Evolutionary conservation across 1,139 yeast genomes (phyloP), one percentile per base, ranked within the genome.

Genomic region (Suhomyces maxii): DNA sequence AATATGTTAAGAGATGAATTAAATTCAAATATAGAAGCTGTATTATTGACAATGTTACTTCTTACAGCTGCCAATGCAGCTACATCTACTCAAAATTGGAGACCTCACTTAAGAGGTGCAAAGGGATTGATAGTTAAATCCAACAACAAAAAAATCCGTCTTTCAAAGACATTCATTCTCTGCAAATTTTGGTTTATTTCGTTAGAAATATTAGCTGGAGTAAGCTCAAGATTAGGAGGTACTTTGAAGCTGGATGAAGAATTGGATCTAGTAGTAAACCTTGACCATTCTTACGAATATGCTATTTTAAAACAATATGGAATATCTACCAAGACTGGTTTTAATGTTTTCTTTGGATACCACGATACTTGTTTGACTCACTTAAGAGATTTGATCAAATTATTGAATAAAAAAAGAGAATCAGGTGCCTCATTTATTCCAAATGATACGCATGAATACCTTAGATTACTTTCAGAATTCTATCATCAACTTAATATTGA

Each of bases 71-170:
- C 60, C 11, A 59, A 55, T 41, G 61, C 63, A 0, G 51, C 58
- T 8, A 53, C 54, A 12, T 45, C 54, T 3, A 52, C 53, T 12
- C 63, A 54, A 40, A 48, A 55, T 32, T 59, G 61, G 63, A 41
- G 61, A n/a, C 59, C 60, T 2, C 63, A 59, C 45, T 47, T 59
- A 26, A 46, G 53, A 34, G 63, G 63, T 3, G 63, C 61, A 7
- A 56, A 55, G 31, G 58, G 57, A 12, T 51, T 59, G 32, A 49
- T 58, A 9, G 45, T 58, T 23, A 57, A 55, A 39, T 47, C 56
- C 23, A 43, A 50, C 18, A 40, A 41, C 33, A 46, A 41, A 13
- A 45, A 41, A 18, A 36, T 40, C 18, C 46, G 53, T 7, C 41
- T 42, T 11, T 48, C 56, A 3, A 51, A 50, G 18, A 51, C 55